Evolutionary conservation across 2,329 filamentous ascomycete species (phyloP), one percentile per base, ranked within the genome.

Genomic region (Talaromyces sp.): DNA sequence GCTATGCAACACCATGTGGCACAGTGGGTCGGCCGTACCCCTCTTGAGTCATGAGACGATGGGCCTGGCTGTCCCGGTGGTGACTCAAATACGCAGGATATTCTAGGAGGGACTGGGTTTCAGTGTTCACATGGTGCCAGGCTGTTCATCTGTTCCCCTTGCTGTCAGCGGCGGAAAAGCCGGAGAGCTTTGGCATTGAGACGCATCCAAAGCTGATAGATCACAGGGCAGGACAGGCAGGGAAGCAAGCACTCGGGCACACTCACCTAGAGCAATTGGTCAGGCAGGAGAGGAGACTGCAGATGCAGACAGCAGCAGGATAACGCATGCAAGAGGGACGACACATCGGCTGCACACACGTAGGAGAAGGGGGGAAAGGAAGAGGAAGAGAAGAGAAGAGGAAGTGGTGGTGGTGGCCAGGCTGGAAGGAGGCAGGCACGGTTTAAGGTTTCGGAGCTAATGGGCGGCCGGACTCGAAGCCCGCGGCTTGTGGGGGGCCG

Each of bases 1-100:
- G 53, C 53, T n/a, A 55, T 55, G 53, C 53, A 55, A 55, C 53
- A 35, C 53, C 53, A 55, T 55, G 53, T 55, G 53, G 53, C 53
- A 55, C 32, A 9, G 53, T 55, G 53, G 53, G 49, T 52, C 24
- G 49, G 49, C 4, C 49, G 21, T 52, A 52, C 49, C n/a, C 43
- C 19, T 46, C 43, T 4, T 46, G n/a, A 46, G 43, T 46, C 43
- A 46, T 46, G 43, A 46, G 43, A 46, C 43, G 9, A 24, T n/a
- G 43, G 21, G n/a, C 43, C 43, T 24, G 19, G 21, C 8, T 46
- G n/a, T n/a, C 43, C 43, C 43, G 5, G 10, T 46, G 43, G 21
- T 46, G 3, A 9, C 43, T 46, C 11, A 13, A 10, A 11, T 21
- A 21, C 35, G 35, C 35, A 38, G 35, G 35, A 38, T 38, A 6